Conservation (phyloP, 352 stramenopile species). For the Phytopythium kandeliae region DNA sequence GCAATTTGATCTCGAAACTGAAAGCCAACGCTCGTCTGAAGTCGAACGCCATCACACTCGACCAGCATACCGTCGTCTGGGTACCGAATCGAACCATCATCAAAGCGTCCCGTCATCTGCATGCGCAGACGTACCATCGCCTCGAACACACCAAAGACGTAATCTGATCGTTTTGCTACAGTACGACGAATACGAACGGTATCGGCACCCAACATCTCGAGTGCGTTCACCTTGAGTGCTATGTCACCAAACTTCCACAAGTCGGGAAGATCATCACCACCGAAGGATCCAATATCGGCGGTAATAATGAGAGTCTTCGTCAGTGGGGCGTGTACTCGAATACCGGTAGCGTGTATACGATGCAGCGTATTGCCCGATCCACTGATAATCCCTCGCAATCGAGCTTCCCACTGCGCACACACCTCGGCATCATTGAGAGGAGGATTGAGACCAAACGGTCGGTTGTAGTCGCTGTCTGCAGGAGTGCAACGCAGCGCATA, state of each 20-base stretch:
- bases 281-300: slow-evolving; percentile 45
- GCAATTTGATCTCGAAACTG: slow-evolving; percentile 22
- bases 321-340: slow-evolving; percentile 36
- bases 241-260: slow-evolving; percentile 60
- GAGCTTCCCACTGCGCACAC: slow-evolving; percentile 24
- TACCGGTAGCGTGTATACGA: slow-evolving; percentile 44
- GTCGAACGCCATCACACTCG: slow-evolving; percentile 32
- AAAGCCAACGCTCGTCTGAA: slow-evolving; percentile 31
- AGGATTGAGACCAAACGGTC: slow-evolving; percentile 46
- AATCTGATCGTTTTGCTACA: slow-evolving; percentile 33
- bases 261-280: slow-evolving; percentile 61
- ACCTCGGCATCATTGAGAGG: slow-evolving; percentile 33
- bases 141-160: slow-evolving; percentile 75
- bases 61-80: slow-evolving; percentile 57
- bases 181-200: slow-evolving; percentile 44
- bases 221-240: slow-evolving; percentile 25
- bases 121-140: slow-evolving; percentile 37
- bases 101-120: slow-evolving; percentile 7
- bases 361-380: slow-evolving; percentile 60
- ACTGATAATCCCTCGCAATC: slow-evolving; percentile 49
- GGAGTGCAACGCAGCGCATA: slow-evolving; percentile 52
- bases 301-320: slow-evolving; percentile 20
- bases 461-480: slow-evolving; percentile 54
- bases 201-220: slow-evolving; percentile 36
- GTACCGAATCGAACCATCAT: slow-evolving; percentile 2